A percentile compares a stretch with the other conserved stretches of the same genome.
These are phyloP conservation scores for Nothophoma quercina DNA, from an alignment of 2,329 filamentous ascomycete species.

Conservation along the genomic window DNA sequence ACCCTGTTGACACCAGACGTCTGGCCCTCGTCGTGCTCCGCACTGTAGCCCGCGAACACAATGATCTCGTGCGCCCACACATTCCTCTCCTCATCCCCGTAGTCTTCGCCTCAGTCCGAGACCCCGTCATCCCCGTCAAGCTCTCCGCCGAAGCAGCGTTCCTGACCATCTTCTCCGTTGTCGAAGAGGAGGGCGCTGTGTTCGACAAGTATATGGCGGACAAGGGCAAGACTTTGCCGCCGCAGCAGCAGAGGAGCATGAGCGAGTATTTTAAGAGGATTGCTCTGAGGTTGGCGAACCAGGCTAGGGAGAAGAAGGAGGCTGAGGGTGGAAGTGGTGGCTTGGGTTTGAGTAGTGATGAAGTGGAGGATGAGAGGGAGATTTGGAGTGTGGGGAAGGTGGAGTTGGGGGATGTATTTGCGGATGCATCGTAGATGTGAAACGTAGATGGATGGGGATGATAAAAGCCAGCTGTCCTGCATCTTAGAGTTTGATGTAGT, in stretches of 20 bases:
- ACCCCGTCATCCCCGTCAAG: slow-evolving; percentile 93
- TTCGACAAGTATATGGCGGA: slow-evolving; percentile 90
- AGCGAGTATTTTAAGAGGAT: slow-evolving; percentile 97
- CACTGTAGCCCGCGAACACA: slow-evolving; percentile 80
- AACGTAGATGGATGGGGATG: background rate
- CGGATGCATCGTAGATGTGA: slow-evolving; percentile 23
- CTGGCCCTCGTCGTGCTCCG: slow-evolving; percentile 86
- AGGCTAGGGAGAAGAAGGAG: slow-evolving; percentile 87
- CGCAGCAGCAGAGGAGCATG: slow-evolving; percentile 86
- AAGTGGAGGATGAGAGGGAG: slow-evolving; percentile 92
- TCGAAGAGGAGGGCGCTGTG: slow-evolving; percentile 82
- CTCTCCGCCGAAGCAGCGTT: slow-evolving; percentile 94
- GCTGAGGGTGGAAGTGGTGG: slow-evolving; percentile 90
- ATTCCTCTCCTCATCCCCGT: slow-evolving; percentile 80
- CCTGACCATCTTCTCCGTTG: slow-evolving; percentile 86
- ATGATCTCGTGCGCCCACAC: slow-evolving; percentile 82
- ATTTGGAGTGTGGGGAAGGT: slow-evolving; percentile 95
- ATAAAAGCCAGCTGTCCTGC: slow-evolving; percentile 16
- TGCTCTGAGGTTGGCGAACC: slow-evolving; percentile 80
- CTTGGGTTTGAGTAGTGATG: slow-evolving; percentile 85
- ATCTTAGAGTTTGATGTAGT: background rate
- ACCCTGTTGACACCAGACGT: slow-evolving; percentile 81
- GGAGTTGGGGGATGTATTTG: slow-evolving; percentile 71
- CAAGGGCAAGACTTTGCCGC: slow-evolving; percentile 68
- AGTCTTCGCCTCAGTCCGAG: slow-evolving; percentile 88